These are phyloP conservation scores for Candolleomyces efflorescens DNA, from an alignment of 768 basidiomycete genomes.

Conservation along the genomic window DNA sequence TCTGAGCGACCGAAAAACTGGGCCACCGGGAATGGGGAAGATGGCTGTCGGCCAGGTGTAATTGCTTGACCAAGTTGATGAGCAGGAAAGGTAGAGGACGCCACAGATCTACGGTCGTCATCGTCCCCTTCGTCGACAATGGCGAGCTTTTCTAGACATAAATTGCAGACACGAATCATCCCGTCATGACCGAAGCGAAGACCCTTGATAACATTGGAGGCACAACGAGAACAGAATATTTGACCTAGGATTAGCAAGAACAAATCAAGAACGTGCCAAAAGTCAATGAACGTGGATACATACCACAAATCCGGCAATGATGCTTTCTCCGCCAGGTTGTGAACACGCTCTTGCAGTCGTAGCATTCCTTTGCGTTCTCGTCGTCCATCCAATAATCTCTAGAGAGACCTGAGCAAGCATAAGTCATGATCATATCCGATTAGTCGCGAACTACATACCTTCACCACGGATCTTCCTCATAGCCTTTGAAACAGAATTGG, in stretches of 20 bases:
- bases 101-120: slow-evolving; percentile 78
- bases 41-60: slow-evolving; percentile 40
- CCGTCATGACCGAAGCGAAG: slow-evolving; percentile 90
- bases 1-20: slow-evolving; percentile 77
- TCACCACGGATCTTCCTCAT: slow-evolving; percentile 89
- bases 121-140: slow-evolving; percentile 88
- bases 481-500: slow-evolving; percentile 85
- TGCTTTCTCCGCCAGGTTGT: slow-evolving; percentile 94
- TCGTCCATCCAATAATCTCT: slow-evolving; percentile 99
- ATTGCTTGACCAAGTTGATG: slow-evolving; percentile 46
- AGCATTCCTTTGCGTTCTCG: slow-evolving; percentile 92
- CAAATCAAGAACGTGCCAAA: neutral
- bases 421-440: neutral
- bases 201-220: slow-evolving; percentile 95
- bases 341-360: slow-evolving; percentile 93
- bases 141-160: slow-evolving; percentile 89
- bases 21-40: slow-evolving; percentile 86
- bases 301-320: slow-evolving; percentile 96
- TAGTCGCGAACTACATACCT: slow-evolving; percentile 40
- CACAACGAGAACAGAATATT: slow-evolving; percentile 96
- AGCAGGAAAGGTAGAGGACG: slow-evolving; percentile 68
- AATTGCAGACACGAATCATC: slow-evolving; percentile 93
- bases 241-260: slow-evolving; percentile 52
- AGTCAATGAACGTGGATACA: slow-evolving; percentile 16
- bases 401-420: slow-evolving; percentile 59